A percentile compares a stretch with the other conserved stretches of the same genome.
Evolutionary conservation across 305 asterid genomes (phyloP).

Genomic region (Fraxinus nigra): DNA sequence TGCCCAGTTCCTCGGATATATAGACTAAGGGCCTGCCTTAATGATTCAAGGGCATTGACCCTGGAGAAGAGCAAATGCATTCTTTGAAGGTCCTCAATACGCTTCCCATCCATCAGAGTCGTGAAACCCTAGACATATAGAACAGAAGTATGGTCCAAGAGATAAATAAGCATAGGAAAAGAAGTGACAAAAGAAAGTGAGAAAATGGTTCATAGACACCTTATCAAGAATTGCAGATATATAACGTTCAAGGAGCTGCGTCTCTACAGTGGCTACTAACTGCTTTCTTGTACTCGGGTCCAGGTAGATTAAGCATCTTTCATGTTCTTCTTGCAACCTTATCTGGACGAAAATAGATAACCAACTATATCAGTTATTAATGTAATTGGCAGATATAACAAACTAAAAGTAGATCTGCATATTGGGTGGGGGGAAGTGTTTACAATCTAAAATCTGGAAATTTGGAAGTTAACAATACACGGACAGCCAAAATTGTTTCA

Average conservation of each 20-base stretch:
- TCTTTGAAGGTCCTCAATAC: constrained; percentile 86
- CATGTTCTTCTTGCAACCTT: constrained; percentile 97
- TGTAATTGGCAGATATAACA: background rate
- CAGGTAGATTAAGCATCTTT: constrained; percentile 82
- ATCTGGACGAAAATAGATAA: constrained; percentile 41
- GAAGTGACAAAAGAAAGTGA: background rate
- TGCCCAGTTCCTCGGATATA: constrained; percentile 91
- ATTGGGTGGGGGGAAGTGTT: background rate
- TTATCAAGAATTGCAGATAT: constrained; percentile 81
- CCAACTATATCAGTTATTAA: background rate
- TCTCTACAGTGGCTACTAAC: constrained; percentile 83
- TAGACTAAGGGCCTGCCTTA: constrained; percentile 74
- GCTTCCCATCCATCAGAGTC: constrained; percentile 87
- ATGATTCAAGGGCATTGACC: constrained; percentile 80
- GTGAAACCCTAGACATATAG: constrained; percentile 69
- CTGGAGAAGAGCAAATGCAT: constrained; percentile 68
- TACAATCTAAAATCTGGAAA: background rate
- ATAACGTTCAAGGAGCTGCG: constrained; percentile 81
- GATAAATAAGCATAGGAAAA: constrained; percentile 15
- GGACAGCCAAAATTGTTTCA: background rate
- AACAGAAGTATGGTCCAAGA: constrained; percentile 9
- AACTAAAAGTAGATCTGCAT: background rate
- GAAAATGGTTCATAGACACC: constrained; percentile 39
- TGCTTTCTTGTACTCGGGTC: constrained; percentile 85
- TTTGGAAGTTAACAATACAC: background rate